Evolutionary conservation across 306 rosid genomes (phyloP).

Genomic region (Medicago lupulina): DNA sequence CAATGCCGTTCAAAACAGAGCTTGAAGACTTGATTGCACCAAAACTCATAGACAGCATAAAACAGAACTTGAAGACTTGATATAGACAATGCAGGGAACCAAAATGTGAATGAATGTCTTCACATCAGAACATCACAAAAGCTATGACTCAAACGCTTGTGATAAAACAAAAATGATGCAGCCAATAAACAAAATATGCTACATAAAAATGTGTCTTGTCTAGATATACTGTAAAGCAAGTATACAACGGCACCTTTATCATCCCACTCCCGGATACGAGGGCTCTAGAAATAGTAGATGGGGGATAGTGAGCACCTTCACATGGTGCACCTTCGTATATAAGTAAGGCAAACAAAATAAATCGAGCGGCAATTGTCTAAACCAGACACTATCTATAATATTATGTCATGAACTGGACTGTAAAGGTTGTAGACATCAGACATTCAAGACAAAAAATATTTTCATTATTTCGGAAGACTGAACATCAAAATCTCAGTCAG

Average conservation of each 20-base stretch:
- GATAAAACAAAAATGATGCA: not conserved
- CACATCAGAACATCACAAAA: constrained; percentile 1
- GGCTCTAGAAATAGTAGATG: not conserved
- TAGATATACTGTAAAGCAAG: not conserved
- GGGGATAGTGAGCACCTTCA: not conserved
- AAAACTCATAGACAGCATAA: not conserved
- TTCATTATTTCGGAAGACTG: not conserved
- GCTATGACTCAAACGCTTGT: not conserved
- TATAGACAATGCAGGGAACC: not conserved
- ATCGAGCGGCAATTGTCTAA: not conserved
- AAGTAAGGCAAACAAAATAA: not conserved
- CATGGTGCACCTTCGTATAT: not conserved
- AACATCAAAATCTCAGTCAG: constrained; percentile 20
- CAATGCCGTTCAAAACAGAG: too few species aligned
- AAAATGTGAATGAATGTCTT: not conserved
- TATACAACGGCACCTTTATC: not conserved
- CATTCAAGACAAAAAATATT: not conserved
- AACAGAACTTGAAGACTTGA: not conserved
- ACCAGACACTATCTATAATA: not conserved
- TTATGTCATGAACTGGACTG: constrained; percentile 20
- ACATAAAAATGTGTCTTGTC: not conserved
- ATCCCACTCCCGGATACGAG: not conserved
- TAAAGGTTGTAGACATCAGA: not conserved
- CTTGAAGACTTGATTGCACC: too few species aligned
- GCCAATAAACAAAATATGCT: not conserved